Conservation (phyloP, 257 asterid genomes). For the Parsonsia alboflavescens region DNA sequence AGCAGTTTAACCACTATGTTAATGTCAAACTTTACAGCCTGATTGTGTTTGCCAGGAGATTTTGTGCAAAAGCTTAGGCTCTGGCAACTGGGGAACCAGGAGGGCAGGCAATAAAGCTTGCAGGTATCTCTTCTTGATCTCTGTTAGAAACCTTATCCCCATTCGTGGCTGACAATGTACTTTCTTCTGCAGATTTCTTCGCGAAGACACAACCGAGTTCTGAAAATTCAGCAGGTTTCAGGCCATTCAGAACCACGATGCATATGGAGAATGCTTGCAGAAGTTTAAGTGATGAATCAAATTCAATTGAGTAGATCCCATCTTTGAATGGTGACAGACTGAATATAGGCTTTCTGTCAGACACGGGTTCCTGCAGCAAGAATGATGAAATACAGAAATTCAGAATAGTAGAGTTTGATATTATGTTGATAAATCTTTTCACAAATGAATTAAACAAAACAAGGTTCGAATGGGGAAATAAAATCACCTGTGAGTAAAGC, state of each 20-base stretch:
- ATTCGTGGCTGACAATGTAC: slow-evolving; percentile 14
- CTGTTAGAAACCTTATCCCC: slow-evolving; percentile 16
- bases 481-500: slow-evolving; percentile 56
- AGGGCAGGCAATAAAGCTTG: slow-evolving; percentile 34
- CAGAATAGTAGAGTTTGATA: background rate
- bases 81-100: slow-evolving; percentile 51
- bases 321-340: slow-evolving; percentile 49
- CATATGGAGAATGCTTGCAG: slow-evolving; percentile 66
- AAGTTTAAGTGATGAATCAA: slow-evolving; percentile 47
- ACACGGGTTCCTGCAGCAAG: slow-evolving; percentile 40
- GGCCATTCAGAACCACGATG: slow-evolving; percentile 42
- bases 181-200: slow-evolving; percentile 27
- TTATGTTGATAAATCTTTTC: too few relatives aligned
- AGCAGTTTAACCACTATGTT: slow-evolving; percentile 2
- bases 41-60: background rate
- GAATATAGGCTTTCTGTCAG: slow-evolving; percentile 35
- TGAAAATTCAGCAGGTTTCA: slow-evolving; percentile 25
- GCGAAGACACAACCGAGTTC: slow-evolving; percentile 10
- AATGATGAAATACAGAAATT: background rate
- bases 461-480: background rate
- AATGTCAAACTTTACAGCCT: slow-evolving; percentile 18
- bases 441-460: background rate
- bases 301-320: slow-evolving; percentile 61
- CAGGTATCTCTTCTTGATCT: slow-evolving; percentile 28
- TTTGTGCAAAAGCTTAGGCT: slow-evolving; percentile 27